Base-by-base conservation (phyloP, 2,329 filamentous ascomycete species). In the Aspergillus ibericus region DNA sequence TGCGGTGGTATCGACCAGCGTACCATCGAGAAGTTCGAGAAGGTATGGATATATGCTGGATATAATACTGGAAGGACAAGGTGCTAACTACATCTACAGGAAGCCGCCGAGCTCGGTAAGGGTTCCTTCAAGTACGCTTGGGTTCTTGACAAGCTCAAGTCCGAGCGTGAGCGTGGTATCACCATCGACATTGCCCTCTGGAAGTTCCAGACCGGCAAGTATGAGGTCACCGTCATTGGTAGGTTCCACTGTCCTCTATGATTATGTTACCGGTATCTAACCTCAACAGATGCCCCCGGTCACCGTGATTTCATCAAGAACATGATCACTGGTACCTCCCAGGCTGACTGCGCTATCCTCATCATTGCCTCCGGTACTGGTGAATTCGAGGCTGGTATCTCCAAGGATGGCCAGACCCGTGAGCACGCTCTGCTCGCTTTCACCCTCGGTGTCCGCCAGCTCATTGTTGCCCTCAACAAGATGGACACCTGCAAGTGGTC, bases 321-420 rank as follows among this genome's bases (percentile, higher is more conserved):
- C 93, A 99, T 99, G 95, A 99, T 99, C 83, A 98, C 95, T 90
- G 95, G 95, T 93, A 98, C 95, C 79, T 99, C 95, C 82, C 95
- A 98, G 90, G 95, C 95, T 76, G 95, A 99, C 80, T 98, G 95
- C 85, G 95, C 95, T 78, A 92, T 99, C 82, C 93, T 99, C 87
- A 98, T 99, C 85, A 99, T 99, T 84, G 95, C 93, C 76, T 92
- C 95, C 78, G 95, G 95, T 87, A 96, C 92, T 92, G 95, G 95
- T 97, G 95, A 99, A 89, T 99, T 99, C 89, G 95, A 99, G 89
- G 95, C 95, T 90, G 95, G 95, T 98, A 99, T 99, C 91, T 98
- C 95, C 89, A 99, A 99, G 92, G 95, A 98, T 92, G 95, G 95
- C 83, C 95, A 99, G 91, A 99, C 95, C 75, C 95, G 95, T 91